These are phyloP conservation scores for Globisporangium rhizosaccharum DNA, from an alignment of 352 stramenopile genomes.

Conservation along the genomic window DNA sequence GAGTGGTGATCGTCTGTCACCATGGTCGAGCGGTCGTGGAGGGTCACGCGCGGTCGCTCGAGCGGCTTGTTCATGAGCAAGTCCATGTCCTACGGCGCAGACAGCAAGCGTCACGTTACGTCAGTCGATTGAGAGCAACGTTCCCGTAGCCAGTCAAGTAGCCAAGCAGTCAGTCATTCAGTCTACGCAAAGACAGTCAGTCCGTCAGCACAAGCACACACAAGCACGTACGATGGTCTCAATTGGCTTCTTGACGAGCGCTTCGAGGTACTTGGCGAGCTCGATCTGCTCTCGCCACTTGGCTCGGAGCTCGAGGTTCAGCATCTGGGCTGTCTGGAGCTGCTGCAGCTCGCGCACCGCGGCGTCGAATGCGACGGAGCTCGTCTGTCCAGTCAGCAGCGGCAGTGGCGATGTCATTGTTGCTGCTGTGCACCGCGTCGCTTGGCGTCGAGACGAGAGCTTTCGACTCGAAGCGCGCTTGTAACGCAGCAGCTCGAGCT, in stretches of 20 bases:
- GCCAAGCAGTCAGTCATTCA: too few species aligned
- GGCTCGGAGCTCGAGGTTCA: slow-evolving; percentile 35
- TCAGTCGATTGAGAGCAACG: too few species aligned
- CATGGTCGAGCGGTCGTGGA: background rate
- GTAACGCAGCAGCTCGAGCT: background rate
- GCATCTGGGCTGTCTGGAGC: slow-evolving; percentile 27
- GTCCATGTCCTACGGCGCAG: background rate
- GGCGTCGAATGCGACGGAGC: slow-evolving; percentile 24
- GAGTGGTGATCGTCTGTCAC: background rate
- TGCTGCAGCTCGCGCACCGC: slow-evolving; percentile 35
- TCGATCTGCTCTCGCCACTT: slow-evolving; percentile 33
- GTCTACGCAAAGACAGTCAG: background rate
- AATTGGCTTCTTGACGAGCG: slow-evolving; percentile 25
- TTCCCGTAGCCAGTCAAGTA: too few species aligned
- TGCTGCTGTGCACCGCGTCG: background rate
- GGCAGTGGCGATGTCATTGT: background rate
- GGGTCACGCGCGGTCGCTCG: too few species aligned
- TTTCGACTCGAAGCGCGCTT: background rate
- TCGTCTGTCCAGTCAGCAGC: background rate
- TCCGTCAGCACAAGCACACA: background rate
- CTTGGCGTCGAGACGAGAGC: background rate
- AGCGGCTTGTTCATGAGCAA: background rate
- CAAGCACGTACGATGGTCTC: background rate
- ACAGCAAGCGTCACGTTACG: too few species aligned
- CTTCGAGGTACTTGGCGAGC: slow-evolving; percentile 33